Evolutionary conservation across 1,139 yeast genomes (phyloP).

Genomic region (Yamadazyma aaseri): DNA sequence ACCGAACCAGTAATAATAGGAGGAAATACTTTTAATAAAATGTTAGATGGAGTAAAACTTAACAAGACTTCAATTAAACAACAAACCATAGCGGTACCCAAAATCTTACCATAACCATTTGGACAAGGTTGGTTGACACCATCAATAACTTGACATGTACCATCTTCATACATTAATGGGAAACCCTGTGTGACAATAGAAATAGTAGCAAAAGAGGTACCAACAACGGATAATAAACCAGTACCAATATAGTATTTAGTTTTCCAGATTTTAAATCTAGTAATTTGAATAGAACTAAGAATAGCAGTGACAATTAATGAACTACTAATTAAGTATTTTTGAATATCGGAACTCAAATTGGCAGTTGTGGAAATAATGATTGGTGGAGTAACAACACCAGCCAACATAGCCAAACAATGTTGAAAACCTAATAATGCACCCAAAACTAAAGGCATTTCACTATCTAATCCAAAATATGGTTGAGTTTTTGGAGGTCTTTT

Average conservation of each 20-base stretch:
- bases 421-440: constrained; percentile 78
- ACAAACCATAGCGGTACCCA: constrained; percentile 74
- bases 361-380: constrained; percentile 61
- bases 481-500: constrained; percentile 48
- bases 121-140: constrained; percentile 74
- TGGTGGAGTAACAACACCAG: constrained; percentile 83
- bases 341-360: constrained; percentile 44
- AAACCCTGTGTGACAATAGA: constrained; percentile 70
- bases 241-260: constrained; percentile 78
- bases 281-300: constrained; percentile 69
- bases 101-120: constrained; percentile 76
- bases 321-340: constrained; percentile 71
- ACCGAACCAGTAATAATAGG: constrained; percentile 89
- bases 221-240: constrained; percentile 80
- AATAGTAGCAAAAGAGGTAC: constrained; percentile 82
- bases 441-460: constrained; percentile 69
- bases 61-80: constrained; percentile 65
- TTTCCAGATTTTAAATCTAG: constrained; percentile 66
- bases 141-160: constrained; percentile 59
- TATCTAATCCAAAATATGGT: constrained; percentile 75
- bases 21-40: constrained; percentile 71
- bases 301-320: constrained; percentile 73
- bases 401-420: constrained; percentile 82
- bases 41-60: constrained; percentile 70
- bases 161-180: constrained; percentile 72